A percentile compares a stretch with the other conserved stretches of the same genome.
Conservation (phyloP, 2,329 filamentous ascomycete genomes). For the Colletotrichum cordylinicola region DNA sequence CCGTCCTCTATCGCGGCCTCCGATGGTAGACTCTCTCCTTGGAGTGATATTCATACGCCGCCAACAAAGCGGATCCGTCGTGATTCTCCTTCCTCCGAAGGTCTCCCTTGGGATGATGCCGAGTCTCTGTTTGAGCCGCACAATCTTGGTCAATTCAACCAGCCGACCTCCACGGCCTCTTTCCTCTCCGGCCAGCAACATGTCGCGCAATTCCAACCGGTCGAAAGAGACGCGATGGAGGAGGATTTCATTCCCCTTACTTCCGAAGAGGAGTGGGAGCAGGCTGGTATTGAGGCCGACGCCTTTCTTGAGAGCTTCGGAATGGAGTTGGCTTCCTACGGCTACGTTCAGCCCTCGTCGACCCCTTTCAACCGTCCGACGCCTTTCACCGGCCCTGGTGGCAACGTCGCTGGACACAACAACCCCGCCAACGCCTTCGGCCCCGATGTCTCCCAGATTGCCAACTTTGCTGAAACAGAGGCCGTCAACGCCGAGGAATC, state of each 20-base stretch:
- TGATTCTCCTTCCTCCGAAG: not conserved
- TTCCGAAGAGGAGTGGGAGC: not conserved
- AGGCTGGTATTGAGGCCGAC: not conserved
- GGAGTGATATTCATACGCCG: constrained; percentile 26
- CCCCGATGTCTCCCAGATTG: not conserved
- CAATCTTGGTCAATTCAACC: not conserved
- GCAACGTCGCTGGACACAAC: not conserved
- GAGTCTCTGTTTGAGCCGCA: not conserved
- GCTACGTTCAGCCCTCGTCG: not conserved
- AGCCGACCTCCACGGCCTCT: not conserved
- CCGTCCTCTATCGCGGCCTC: not conserved
- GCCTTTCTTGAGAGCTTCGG: not conserved
- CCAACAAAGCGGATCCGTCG: not conserved
- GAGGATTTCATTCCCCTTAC: not conserved
- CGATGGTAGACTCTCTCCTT: constrained; percentile 30
- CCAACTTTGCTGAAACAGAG: not conserved
- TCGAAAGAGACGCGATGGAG: not conserved
- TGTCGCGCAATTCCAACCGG: not conserved
- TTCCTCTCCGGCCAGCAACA: not conserved
- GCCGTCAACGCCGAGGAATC: not conserved
- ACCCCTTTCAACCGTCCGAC: not conserved
- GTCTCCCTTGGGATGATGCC: not conserved
- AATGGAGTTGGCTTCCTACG: not conserved
- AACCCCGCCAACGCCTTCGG: not conserved
- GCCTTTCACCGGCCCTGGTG: not conserved